Percentiles rank a stretch among this genome's conserved stretches.
These are phyloP conservation scores for Trametes versicolor DNA, from an alignment of 1,284 basidiomycete genomes.

Conservation along the genomic window DNA sequence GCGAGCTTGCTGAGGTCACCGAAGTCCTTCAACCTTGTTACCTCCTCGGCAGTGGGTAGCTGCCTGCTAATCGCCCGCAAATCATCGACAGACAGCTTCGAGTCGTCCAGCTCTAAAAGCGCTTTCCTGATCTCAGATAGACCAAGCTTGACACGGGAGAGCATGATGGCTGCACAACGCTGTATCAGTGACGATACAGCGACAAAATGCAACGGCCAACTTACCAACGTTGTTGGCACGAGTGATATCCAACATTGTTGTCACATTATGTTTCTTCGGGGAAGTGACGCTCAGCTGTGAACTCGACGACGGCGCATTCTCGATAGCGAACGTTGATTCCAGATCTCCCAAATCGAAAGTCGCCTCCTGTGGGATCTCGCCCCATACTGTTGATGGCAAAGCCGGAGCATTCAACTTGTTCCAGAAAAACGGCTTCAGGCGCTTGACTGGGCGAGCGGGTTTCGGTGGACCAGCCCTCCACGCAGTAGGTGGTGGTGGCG, in stretches of 20 bases:
- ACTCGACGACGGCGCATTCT: constrained; percentile 53
- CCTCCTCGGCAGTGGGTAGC: constrained; percentile 83
- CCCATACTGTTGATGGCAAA: constrained; percentile 75
- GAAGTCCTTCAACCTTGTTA: constrained; percentile 72
- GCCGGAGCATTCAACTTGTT: constrained; percentile 70
- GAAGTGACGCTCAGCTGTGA: constrained; percentile 53
- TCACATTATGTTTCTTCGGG: constrained; percentile 67
- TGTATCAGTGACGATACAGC: constrained; percentile 15
- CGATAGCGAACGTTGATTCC: constrained; percentile 78
- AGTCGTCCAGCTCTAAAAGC: constrained; percentile 76
- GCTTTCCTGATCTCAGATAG: constrained; percentile 73
- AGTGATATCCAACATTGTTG: constrained; percentile 81
- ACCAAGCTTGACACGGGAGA: constrained; percentile 76
- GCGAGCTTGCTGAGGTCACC: constrained; percentile 76
- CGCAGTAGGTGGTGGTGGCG: constrained; percentile 46
- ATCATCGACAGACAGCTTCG: constrained; percentile 72
- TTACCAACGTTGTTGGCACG: constrained; percentile 87
- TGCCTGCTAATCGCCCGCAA: constrained; percentile 78
- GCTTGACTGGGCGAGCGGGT: constrained; percentile 57
- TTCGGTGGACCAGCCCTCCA: constrained; percentile 47
- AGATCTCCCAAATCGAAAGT: constrained; percentile 75
- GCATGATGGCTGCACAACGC: constrained; percentile 73
- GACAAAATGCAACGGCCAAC: not conserved
- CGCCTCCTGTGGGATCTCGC: constrained; percentile 56
- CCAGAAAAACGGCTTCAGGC: constrained; percentile 92